Evolutionary conservation across 768 basidiomycete species (phyloP), one percentile per base, ranked within the genome.

Genomic region (Lyophyllum shimeji): DNA sequence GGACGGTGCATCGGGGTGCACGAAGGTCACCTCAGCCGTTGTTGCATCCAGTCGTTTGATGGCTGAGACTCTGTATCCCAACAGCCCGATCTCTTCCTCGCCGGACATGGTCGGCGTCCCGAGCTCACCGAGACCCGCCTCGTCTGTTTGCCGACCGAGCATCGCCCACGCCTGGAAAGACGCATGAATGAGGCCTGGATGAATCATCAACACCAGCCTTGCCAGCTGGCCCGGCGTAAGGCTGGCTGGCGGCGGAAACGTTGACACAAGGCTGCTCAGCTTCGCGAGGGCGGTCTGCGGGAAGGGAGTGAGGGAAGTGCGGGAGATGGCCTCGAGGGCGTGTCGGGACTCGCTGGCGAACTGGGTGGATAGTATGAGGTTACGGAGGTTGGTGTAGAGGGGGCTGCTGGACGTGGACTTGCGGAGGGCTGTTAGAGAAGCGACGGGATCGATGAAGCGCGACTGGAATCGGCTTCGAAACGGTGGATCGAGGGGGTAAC

Each of bases 381-480:
- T 76, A 11, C 80, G 76, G 3, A 88, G 67, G 55, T 78, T 80
- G 18, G 72, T 65, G 50, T 74, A 76, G 1, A 83, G 65, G 3
- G 73, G 52, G 23, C 59, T 40, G 0, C 54, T 21, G 18, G 51
- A 51, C n/a, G 55, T 31, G 39, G 45, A 20, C 53, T 34, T 40
- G 53, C 59, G 51, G 67, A 69, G 33, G 83, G 75, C 15, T 7
- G 82, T 72, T 20, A 82, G 60, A 0, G 84, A 71, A 17, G 80
- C 80, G 18, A 84, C 65, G 23, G 84, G 84, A 63, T 88, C 85
- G 29, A 87, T 67, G 63, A 86, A 87, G 21, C 86, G 79, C 9
- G 84, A 82, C 63, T 87, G 85, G 65, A 86, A 87, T 20, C 86
- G 83, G 65, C 82, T 84, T 37, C 85, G 76, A 66, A 86, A 87